A percentile compares a stretch with the other conserved stretches of the same genome.
These are phyloP conservation scores for Colletotrichum paranaense DNA, from an alignment of 2,329 filamentous ascomycete genomes.

Conservation along the genomic window DNA sequence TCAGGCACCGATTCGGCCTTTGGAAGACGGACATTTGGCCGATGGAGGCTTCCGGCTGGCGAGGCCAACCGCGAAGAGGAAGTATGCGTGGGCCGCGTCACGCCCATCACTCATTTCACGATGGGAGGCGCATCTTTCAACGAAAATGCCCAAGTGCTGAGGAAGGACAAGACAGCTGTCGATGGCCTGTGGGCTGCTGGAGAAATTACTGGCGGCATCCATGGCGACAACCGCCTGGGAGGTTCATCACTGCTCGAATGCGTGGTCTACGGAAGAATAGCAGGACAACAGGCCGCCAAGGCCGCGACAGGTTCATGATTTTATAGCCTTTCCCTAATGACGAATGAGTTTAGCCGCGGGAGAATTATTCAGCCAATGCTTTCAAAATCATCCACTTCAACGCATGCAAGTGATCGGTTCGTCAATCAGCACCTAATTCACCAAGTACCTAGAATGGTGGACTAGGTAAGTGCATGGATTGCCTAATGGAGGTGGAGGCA, in stretches of 20 bases:
- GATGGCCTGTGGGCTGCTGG: constrained; percentile 71
- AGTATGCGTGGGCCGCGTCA: constrained; percentile 69
- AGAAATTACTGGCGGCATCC: constrained; percentile 73
- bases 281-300: constrained; percentile 59
- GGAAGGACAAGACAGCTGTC: constrained; percentile 52
- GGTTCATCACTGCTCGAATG: constrained; percentile 73
- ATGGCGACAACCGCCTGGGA: constrained; percentile 71
- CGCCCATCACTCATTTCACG: constrained; percentile 74
- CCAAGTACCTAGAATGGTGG: too few species aligned
- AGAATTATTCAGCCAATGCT: neutral
- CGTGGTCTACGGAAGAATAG: constrained; percentile 71
- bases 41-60: constrained; percentile 60
- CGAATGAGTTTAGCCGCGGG: neutral
- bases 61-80: constrained; percentile 61
- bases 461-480: neutral
- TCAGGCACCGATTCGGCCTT: constrained; percentile 55
- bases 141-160: constrained; percentile 62
- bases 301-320: constrained; percentile 3
- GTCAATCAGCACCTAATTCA: neutral
- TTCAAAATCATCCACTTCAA: neutral
- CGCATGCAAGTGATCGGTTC: neutral
- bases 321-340: neutral
- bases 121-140: constrained; percentile 74
- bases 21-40: constrained; percentile 62
- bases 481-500: neutral